Conservation (phyloP, 768 basidiomycete species). For the Lactarius deliciosus region DNA sequence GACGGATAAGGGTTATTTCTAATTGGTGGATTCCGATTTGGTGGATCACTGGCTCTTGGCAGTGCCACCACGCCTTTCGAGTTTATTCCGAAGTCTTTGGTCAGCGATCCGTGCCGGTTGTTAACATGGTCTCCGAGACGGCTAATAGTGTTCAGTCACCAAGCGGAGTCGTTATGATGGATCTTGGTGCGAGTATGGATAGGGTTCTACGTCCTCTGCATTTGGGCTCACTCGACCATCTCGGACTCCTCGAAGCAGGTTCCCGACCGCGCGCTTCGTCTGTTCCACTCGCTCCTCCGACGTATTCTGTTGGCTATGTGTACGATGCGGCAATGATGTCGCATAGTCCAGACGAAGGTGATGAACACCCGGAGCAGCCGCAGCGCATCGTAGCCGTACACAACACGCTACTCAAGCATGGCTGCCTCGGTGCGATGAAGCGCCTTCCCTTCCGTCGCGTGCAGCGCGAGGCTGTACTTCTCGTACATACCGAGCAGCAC, state of each 20-base stretch:
- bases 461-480: slow-evolving; percentile 71
- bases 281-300: slow-evolving; percentile 28
- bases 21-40: background rate
- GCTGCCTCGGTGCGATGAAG: slow-evolving; percentile 70
- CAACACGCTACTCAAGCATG: slow-evolving; percentile 56
- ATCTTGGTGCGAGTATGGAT: slow-evolving; percentile 14
- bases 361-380: slow-evolving; percentile 76
- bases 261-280: slow-evolving; percentile 34
- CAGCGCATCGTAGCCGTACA: slow-evolving; percentile 78
- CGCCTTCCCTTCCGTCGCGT: slow-evolving; percentile 74
- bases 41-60: background rate
- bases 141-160: background rate
- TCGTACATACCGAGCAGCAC: slow-evolving; percentile 88
- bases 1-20: too few species aligned
- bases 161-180: background rate
- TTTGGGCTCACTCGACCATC: slow-evolving; percentile 15
- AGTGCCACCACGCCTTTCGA: slow-evolving; percentile 2
- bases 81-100: background rate
- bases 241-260: slow-evolving; percentile 14
- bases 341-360: slow-evolving; percentile 64
- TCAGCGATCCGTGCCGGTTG: background rate
- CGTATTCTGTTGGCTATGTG: slow-evolving; percentile 70
- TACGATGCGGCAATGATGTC: slow-evolving; percentile 86
- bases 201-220: background rate
- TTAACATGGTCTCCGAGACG: slow-evolving; percentile 1